phyloP scores from a whole-genome alignment of 495 filamentous ascomycete genomes.

The Penicillium waksmanii region DNA sequence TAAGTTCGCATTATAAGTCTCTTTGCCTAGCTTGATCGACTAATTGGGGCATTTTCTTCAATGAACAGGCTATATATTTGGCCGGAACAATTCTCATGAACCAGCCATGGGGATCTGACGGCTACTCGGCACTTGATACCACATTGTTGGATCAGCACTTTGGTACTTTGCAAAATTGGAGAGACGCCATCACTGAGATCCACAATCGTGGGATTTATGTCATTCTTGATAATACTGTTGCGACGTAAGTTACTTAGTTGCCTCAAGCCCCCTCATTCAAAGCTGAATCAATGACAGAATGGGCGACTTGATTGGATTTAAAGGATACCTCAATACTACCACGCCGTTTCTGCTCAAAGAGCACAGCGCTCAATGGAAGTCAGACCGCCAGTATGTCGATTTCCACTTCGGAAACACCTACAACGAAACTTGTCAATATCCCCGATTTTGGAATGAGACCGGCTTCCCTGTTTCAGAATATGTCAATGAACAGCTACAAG shows the following conservation, averaged over 20 bases:
- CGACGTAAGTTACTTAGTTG: conserved; percentile 55
- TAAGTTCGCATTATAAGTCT: conserved; percentile 20
- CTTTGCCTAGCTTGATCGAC: not conserved
- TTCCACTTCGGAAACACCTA: conserved; percentile 63
- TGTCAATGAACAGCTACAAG: conserved; percentile 50
- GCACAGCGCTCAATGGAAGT: conserved; percentile 63
- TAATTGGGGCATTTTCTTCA: not conserved
- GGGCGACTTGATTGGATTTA: conserved; percentile 71
- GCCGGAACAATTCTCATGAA: conserved; percentile 73
- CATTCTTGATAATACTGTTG: conserved; percentile 71
- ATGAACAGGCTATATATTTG: conserved; percentile 64
- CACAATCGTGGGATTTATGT: conserved; percentile 72
- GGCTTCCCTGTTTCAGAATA: conserved; percentile 55
- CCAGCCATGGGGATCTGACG: conserved; percentile 69
- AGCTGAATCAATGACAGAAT: conserved; percentile 41
- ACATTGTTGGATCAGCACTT: conserved; percentile 73
- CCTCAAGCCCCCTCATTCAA: not conserved
- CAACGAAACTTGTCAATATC: conserved; percentile 63
- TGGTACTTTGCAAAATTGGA: conserved; percentile 66
- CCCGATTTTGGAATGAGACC: conserved; percentile 68
- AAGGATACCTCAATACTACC: conserved; percentile 66
- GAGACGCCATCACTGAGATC: conserved; percentile 64
- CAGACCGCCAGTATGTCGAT: conserved; percentile 61
- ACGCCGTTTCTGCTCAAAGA: conserved; percentile 62
- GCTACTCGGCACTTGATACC: conserved; percentile 69